phyloP scores from a whole-genome alignment of 805 yeast species.

The Starmerella vaccinii region DNA sequence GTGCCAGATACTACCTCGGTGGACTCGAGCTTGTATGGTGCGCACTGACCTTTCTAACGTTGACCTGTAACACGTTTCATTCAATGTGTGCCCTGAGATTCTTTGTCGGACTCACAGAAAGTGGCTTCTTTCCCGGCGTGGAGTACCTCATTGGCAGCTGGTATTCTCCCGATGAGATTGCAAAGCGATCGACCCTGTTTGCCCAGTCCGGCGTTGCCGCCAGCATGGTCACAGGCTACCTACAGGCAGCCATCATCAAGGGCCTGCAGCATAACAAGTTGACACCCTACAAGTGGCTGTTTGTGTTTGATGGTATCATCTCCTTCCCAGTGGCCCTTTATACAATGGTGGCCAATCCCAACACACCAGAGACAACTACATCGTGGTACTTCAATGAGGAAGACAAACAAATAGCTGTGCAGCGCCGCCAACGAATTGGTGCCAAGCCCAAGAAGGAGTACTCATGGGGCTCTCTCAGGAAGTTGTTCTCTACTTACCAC shows the following conservation, averaged over 20 bases:
- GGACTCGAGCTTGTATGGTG: constrained; percentile 40
- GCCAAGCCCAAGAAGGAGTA: constrained; percentile 23
- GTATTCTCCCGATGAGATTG: constrained; percentile 28
- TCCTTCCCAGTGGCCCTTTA: constrained; percentile 39
- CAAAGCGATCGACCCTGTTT: constrained; percentile 28
- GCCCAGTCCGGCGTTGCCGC: constrained; percentile 29
- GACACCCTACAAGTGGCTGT: constrained; percentile 40
- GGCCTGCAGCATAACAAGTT: constrained; percentile 27
- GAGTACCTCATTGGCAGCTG: constrained; percentile 28
- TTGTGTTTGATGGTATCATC: constrained; percentile 38
- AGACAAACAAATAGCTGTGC: constrained; percentile 37
- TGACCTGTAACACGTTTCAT: constrained; percentile 38
- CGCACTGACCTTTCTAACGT: constrained; percentile 34
- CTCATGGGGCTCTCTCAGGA: constrained; percentile 33
- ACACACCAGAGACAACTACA: constrained; percentile 38
- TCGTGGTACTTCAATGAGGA: constrained; percentile 37
- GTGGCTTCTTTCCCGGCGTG: constrained; percentile 30
- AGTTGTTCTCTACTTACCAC: constrained; percentile 39
- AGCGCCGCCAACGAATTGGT: constrained; percentile 31
- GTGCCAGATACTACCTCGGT: constrained; percentile 40
- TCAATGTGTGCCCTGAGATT: constrained; percentile 31
- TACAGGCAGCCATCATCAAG: constrained; percentile 45
- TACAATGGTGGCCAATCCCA: constrained; percentile 38
- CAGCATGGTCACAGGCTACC: constrained; percentile 46
- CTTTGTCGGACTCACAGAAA: constrained; percentile 29